Evolutionary conservation across 2,329 filamentous ascomycete genomes (phyloP).

Genomic region (Fusarium odoratissimum): DNA sequence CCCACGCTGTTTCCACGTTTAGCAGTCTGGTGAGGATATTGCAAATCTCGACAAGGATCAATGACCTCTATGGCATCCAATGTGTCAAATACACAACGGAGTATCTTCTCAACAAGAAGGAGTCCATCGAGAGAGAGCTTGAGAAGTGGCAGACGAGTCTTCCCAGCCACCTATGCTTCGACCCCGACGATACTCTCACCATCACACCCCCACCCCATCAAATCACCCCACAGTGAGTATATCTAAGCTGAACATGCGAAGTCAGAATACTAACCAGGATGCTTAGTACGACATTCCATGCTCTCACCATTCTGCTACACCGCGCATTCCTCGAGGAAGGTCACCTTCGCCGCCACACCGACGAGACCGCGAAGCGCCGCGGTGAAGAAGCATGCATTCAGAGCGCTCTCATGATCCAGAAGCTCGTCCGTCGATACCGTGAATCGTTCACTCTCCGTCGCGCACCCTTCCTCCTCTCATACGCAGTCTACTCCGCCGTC

Average conservation of each 20-base stretch:
- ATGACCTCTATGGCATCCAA: constrained; percentile 45
- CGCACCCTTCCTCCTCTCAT: constrained; percentile 56
- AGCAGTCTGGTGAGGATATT: constrained; percentile 45
- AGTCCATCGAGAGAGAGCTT: constrained; percentile 42
- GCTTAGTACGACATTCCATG: constrained; percentile 51
- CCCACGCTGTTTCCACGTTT: constrained; percentile 46
- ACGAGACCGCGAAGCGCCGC: constrained; percentile 40
- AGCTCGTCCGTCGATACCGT: constrained; percentile 52
- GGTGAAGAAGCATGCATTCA: constrained; percentile 47
- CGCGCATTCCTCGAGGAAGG: constrained; percentile 56
- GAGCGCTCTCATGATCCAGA: constrained; percentile 52
- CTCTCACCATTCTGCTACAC: constrained; percentile 58
- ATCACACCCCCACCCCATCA: constrained; percentile 46
- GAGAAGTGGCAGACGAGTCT: constrained; percentile 44
- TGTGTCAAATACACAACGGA: constrained; percentile 44
- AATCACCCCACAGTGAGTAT: constrained; percentile 47
- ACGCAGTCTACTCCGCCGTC: constrained; percentile 54
- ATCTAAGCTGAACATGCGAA: not conserved
- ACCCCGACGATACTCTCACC: constrained; percentile 41
- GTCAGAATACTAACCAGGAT: constrained; percentile 10
- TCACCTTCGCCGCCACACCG: constrained; percentile 46
- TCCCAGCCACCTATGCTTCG: constrained; percentile 44
- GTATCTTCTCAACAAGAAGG: constrained; percentile 44
- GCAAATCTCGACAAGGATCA: constrained; percentile 47
- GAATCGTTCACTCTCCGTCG: constrained; percentile 53